Evolutionary conservation across 2,329 filamentous ascomycete genomes (phyloP), one percentile per base, ranked within the genome.

Genomic region (Fusarium sp.): DNA sequence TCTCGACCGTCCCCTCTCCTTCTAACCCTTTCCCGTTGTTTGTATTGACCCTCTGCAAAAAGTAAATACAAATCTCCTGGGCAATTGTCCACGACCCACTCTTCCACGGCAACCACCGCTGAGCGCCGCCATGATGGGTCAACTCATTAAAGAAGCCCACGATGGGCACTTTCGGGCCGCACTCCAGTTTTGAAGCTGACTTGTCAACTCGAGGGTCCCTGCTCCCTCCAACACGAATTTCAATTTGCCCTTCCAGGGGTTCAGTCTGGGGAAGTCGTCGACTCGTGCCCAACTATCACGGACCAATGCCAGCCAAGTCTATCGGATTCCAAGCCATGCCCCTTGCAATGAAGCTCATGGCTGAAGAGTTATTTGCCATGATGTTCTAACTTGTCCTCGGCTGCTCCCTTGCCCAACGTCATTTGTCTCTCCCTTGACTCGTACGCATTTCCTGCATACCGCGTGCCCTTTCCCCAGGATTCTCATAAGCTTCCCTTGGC

Each of bases 91-190:
- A 43, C 32, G 65, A 69, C 72, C 77, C 77, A 79, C 77, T 61
- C 77, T 79, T 78, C 77, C 77, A 71, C 39, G 30, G 77, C 77
- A 79, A 79, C 77, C 77, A 66, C 70, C 65, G 66, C 60, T 59
- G 60, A 27, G 62, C 61, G 57, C 66, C 63, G 54, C 67, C 75
- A 67, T 52, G 67, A 69, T 76, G 65, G 76, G 77, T 69, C 71
- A 75, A 64, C 71, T 77, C 76, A 76, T 78, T 73, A 71, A 68
- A 60, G 67, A 68, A 67, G 64, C 65, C 75, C 66, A 60, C 66
- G 62, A 74, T 69, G 41, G 71, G 57, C 66, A 61, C 57, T 54
- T 56, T 73, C 73, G 39, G 71, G 67, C 71, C 62, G 48, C 45
- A 54, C 62, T 34, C 60, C 60, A 68, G 58, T n/a, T n/a, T 18